Percentiles rank a stretch among this genome's conserved stretches.
These are phyloP conservation scores for Xenosphaeropsis pyriputrescens DNA, from an alignment of 2,329 filamentous ascomycete genomes.

Conservation along the genomic window DNA sequence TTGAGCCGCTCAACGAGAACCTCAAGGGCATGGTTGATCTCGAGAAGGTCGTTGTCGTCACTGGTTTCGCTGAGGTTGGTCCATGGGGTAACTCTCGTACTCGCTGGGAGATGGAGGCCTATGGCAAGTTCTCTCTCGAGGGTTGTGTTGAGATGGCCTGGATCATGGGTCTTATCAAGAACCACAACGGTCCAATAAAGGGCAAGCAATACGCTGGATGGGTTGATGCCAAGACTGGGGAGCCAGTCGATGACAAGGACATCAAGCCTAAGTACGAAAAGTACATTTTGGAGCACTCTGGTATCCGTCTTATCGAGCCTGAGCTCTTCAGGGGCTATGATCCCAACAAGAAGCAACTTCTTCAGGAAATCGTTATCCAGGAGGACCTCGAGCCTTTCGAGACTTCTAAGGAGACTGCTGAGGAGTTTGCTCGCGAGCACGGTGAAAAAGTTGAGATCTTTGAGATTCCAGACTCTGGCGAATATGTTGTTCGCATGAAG, in stretches of 20 bases:
- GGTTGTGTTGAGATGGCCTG: conserved; percentile 99
- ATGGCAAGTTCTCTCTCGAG: conserved; percentile 92
- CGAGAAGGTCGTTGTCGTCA: conserved; percentile 94
- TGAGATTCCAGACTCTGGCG: conserved; percentile 82
- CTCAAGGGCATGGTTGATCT: conserved; percentile 98
- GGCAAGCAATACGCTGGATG: conserved; percentile 93
- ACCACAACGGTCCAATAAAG: conserved; percentile 92
- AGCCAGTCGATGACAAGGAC: conserved; percentile 96
- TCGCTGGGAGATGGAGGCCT: conserved; percentile 98
- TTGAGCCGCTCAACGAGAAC: conserved; percentile 74
- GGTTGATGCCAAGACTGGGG: conserved; percentile 88
- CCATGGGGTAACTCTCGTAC: conserved; percentile 98
- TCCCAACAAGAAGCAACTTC: conserved; percentile 94
- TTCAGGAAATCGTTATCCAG: conserved; percentile 95
- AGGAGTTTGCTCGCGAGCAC: conserved; percentile 95
- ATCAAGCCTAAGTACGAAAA: conserved; percentile 97
- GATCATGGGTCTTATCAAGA: conserved; percentile 99
- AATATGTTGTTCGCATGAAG: conserved; percentile 87
- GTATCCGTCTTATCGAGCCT: conserved; percentile 94
- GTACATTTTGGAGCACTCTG: conserved; percentile 86
- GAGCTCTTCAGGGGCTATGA: conserved; percentile 96
- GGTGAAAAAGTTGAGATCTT: conserved; percentile 97
- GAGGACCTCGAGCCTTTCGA: conserved; percentile 97
- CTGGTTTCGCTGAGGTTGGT: conserved; percentile 88
- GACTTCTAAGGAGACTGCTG: conserved; percentile 89